Conservation (phyloP, 1,139 yeast genomes). For the Insectozyma bohioensis region DNA sequence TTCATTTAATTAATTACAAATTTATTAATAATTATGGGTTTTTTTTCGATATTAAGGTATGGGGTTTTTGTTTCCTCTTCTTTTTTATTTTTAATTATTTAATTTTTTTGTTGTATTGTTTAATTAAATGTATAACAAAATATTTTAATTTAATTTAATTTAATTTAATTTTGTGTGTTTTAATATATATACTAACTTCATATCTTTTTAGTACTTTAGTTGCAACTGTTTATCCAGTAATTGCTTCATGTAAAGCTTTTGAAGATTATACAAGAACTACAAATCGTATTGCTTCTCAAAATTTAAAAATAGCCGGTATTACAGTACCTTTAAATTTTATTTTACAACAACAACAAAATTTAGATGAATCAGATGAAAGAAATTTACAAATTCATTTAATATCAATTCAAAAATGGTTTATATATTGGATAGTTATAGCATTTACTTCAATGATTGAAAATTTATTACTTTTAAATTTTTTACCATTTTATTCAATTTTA, state of each 20-base stretch:
- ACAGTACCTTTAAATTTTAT: constrained; percentile 30
- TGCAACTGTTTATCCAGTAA: constrained; percentile 50
- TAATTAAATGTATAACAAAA: too few relatives aligned
- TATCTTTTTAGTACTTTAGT: constrained; percentile 22
- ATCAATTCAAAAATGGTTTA: constrained; percentile 53
- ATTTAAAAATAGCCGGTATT: constrained; percentile 30
- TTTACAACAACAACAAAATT: constrained; percentile 2
- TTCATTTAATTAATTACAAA: too few relatives aligned
- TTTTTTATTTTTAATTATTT: background rate
- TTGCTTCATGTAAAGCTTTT: constrained; percentile 54
- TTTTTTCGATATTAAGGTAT: constrained; percentile 20
- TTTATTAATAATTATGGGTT: constrained; percentile 17
- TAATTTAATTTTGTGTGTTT: background rate
- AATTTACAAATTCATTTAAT: constrained; percentile 31
- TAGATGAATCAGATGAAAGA: constrained; percentile 16
- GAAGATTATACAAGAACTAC: constrained; percentile 35
- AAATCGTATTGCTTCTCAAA: constrained; percentile 24
- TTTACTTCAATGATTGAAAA: constrained; percentile 32
- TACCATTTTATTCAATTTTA: constrained; percentile 51
- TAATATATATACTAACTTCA: constrained; percentile 2
- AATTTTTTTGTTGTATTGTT: too few relatives aligned
- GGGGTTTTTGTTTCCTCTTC: constrained; percentile 6
- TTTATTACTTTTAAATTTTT: constrained; percentile 29
- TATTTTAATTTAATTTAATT: background rate
- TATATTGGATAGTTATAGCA: constrained; percentile 57